Base-by-base conservation (phyloP, 2,329 filamentous ascomycete species). In the Beauveria brongniartii region DNA sequence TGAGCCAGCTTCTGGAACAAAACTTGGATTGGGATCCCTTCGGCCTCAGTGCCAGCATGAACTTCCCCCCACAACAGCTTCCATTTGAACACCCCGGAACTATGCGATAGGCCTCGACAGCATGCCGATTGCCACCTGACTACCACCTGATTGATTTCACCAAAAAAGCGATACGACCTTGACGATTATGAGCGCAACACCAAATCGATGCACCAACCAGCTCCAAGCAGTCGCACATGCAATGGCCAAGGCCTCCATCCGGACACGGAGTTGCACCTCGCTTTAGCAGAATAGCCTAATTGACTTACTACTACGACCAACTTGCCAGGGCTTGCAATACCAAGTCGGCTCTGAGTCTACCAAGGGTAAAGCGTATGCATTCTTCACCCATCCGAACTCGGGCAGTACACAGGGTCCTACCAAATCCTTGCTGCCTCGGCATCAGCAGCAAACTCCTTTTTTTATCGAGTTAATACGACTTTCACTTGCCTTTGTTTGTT, bases 21-120 rank as follows among this genome's bases (percentile, higher is more conserved):
- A 90, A 92, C 76, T 79, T 96, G 54, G 92, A 97, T 71, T 91
- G 92, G 74, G 92, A 97, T 73, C 93, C 93, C 0, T 97, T 97
- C 69, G 92, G 92, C 14, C 80, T 97, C 57, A 93, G 90, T 62
- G 92, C 92, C 41, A 96, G 91, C 75, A 96, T 96, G 93, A 90
- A 93, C 66, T 96, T 96, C 69, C 92, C 92, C 12, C 90, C 88
- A 2, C 89, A 90, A 61, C 88, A 89, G 54, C 94, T 92, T 73
- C 84, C 86, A 56, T 91, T 91, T 71, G 85, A 88, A 64, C 84
- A 83, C 55, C 78, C 80, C 71, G 83, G 46, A 30, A 30, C 82
- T 66, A 81, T 78, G 72, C 71, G 76, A 64, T 78, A 73, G 34
- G 20, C 18, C 43, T 34, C n/a, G 30, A 34, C 12, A 34, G 10